phyloP scores from a whole-genome alignment of 176 grass and related monocot genomes.

The Areca catechu region DNA sequence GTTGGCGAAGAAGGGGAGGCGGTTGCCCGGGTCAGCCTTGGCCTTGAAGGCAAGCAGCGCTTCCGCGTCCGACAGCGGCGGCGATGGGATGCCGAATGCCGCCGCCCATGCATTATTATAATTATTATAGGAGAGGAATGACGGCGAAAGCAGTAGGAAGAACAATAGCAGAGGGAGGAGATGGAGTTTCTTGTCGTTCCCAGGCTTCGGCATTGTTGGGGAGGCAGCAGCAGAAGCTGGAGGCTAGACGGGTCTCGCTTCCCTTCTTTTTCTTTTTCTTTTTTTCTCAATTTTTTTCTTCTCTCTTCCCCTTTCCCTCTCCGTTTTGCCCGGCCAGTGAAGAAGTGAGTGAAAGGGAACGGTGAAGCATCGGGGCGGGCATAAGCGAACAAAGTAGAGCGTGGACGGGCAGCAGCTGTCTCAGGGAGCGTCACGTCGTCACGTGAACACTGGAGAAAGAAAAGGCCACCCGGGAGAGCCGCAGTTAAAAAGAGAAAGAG shows the following conservation, averaged over 20 bases:
- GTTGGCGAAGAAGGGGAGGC: slow-evolving; percentile 23
- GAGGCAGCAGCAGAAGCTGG: too few species aligned
- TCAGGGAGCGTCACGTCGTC: slow-evolving; percentile 1
- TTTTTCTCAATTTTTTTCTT: too few species aligned
- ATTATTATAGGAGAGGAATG: slow-evolving; percentile 3
- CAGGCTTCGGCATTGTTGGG: too few species aligned
- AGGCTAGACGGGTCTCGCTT: too few species aligned
- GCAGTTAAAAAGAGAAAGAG: too few species aligned
- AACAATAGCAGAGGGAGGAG: background rate
- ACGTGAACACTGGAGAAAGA: slow-evolving; percentile 11
- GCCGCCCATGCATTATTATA: background rate
- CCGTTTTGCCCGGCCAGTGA: too few species aligned
- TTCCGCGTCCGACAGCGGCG: slow-evolving; percentile 6
- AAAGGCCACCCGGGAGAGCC: background rate
- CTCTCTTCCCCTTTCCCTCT: too few species aligned
- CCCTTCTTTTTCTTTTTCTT: too few species aligned
- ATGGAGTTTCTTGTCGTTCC: background rate
- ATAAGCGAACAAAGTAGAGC: background rate
- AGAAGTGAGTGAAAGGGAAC: background rate
- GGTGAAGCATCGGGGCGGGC: background rate
- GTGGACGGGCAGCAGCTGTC: background rate
- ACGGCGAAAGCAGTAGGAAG: background rate
- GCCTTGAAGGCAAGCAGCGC: slow-evolving; percentile 56
- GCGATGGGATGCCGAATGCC: background rate
- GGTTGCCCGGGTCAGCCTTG: slow-evolving; percentile 46